phyloP scores from a whole-genome alignment of 345 rosid species.

The Populus tremula region DNA sequence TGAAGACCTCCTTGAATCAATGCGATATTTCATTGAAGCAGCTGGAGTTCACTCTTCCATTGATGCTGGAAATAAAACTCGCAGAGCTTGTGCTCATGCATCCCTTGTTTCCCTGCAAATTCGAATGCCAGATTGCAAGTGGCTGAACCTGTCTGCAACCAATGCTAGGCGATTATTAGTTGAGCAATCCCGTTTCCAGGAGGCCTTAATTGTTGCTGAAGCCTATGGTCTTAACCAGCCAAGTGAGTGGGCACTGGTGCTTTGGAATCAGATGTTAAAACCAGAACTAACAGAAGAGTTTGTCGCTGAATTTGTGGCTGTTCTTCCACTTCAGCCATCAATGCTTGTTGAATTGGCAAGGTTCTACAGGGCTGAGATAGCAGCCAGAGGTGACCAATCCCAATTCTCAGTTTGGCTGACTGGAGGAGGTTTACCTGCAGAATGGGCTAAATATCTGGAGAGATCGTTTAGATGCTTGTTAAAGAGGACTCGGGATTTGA shows the following conservation, averaged over 20 bases:
- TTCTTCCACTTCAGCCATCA: conserved; percentile 83
- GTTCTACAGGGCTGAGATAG: conserved; percentile 83
- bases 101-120: conserved; percentile 95
- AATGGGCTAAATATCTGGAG: conserved; percentile 86
- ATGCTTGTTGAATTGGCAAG: conserved; percentile 84
- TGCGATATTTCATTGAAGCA: conserved; percentile 92
- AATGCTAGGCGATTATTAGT: conserved; percentile 84
- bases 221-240: conserved; percentile 96
- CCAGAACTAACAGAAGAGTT: conserved; percentile 88
- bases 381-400: conserved; percentile 92
- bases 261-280: conserved; percentile 93
- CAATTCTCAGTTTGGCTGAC: conserved; percentile 95
- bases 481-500: conserved; percentile 78
- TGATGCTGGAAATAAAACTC: conserved; percentile 94
- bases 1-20: conserved; percentile 88
- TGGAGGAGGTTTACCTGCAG: conserved; percentile 88
- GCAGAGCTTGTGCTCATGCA: conserved; percentile 82
- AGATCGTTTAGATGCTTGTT: conserved; percentile 90
- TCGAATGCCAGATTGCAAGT: conserved; percentile 88
- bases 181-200: conserved; percentile 89
- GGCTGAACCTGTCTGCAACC: conserved; percentile 83
- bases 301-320: conserved; percentile 90
- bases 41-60: conserved; percentile 90
- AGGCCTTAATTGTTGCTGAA: conserved; percentile 94
- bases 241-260: conserved; percentile 87